Evolutionary conservation across 148 eudicot species (phyloP), one percentile per base, ranked within the genome.

Genomic region (Pharnaceum exiguum): DNA sequence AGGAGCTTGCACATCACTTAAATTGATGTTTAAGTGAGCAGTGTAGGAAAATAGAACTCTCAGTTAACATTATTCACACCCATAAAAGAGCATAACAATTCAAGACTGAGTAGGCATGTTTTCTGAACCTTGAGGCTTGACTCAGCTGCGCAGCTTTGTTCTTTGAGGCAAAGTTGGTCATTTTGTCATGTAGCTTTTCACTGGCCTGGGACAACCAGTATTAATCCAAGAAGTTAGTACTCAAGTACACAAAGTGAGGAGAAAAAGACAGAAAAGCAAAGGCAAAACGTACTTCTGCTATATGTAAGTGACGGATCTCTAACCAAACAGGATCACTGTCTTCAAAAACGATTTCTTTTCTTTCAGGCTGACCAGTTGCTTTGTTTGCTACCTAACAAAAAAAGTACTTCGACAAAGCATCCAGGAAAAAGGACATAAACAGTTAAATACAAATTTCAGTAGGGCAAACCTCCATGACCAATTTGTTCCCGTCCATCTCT

Each of bases 291-390:
- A 93, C 99, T 76, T 93, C 95, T 59, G 99, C 99, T 61, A 93
- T 86, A 67, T 93, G 99, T 62, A 72, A 31, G 76, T 93, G 85
- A 1, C 96, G 84, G 33, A 93, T 78, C 83, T 93, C 99, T 54
- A 86, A 75, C 99, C 99, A 93, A 50, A 93, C 89, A 74, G 91
- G 82, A 78, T 93, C 99, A 40, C 76, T 81, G 59, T 93, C 99
- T 57, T 86, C 96, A 65, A 93, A 60, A 63, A 83, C 66, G 52
- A 85, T 71, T 65, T 93, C 99, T 74, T 86, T 93, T 58, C 42
- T 77, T 75, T 93, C 95, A 32, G 96, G 89, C 43, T 62, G 57
- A 57, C 96, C 87, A 45, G 95, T 95, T 37, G 73, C 48, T 79
- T 89, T 93, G 74, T 87, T 75, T 27, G 85, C 76, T 40, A 83